phyloP scores from a whole-genome alignment of 306 rosid genomes.

The Lagenaria siceraria region DNA sequence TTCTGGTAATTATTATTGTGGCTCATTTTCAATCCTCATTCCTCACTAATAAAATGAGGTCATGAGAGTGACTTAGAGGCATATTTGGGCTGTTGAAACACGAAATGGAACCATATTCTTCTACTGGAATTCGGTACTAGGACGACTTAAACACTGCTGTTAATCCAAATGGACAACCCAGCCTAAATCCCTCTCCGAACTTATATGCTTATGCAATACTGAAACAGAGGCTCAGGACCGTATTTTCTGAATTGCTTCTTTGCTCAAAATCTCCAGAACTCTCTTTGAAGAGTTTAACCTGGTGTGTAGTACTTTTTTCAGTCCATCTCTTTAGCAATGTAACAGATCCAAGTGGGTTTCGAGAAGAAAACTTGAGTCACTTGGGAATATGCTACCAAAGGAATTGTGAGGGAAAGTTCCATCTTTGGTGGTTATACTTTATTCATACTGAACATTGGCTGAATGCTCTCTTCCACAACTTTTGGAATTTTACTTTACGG shows the following conservation, averaged over 20 bases:
- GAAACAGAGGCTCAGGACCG: background rate
- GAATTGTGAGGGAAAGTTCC: background rate
- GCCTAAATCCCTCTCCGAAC: background rate
- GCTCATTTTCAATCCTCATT: too few relatives aligned
- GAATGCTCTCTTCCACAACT: background rate
- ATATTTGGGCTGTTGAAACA: too few relatives aligned
- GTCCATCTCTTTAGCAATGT: background rate
- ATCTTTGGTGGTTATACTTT: background rate
- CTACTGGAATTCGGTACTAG: background rate
- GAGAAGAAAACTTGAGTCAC: background rate
- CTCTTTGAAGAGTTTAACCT: background rate
- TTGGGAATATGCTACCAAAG: background rate
- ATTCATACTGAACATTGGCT: background rate
- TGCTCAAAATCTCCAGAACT: background rate
- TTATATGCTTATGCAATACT: background rate
- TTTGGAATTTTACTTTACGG: background rate
- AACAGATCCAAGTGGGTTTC: background rate
- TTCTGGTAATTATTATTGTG: too few relatives aligned
- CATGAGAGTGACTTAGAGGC: too few relatives aligned
- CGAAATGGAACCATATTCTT: too few relatives aligned
- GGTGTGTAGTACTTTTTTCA: background rate
- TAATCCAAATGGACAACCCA: background rate
- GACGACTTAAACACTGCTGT: background rate
- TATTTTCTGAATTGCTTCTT: background rate
- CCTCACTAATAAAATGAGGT: too few relatives aligned